Percentiles rank a stretch among this genome's conserved stretches.
Conservation (phyloP, 1,284 basidiomycete species). For the Boletus calvinii region DNA sequence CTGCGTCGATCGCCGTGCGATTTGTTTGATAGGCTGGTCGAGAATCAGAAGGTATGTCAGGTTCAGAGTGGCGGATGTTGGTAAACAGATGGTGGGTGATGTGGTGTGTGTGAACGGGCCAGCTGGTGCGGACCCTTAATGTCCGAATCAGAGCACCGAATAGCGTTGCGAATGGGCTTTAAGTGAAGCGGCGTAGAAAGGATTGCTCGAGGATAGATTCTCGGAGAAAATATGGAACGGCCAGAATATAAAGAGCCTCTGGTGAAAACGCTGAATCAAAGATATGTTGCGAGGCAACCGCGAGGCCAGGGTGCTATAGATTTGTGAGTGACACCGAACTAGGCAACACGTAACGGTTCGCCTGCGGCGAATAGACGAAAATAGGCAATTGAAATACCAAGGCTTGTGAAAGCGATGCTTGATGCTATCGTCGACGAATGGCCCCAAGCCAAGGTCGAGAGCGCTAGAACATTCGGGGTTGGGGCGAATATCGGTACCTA, state of each 20-base stretch:
- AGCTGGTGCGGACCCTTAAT: neutral
- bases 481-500: neutral
- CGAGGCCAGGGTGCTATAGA: neutral
- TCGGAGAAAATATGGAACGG: neutral
- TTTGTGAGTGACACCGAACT: neutral
- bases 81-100: neutral
- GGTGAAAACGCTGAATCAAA: neutral
- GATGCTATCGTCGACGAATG: conserved; percentile 2
- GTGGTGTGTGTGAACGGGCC: neutral
- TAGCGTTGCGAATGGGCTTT: neutral
- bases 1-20: neutral
- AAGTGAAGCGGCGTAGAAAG: neutral
- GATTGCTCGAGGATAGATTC: neutral
- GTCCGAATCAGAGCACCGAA: neutral
- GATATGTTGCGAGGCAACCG: neutral
- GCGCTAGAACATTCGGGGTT: neutral
- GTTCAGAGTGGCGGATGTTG: neutral
- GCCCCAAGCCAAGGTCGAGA: neutral
- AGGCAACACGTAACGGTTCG: neutral
- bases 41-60: neutral
- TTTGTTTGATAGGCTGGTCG: neutral
- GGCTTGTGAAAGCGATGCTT: neutral
- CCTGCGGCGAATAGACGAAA: neutral
- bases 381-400: conserved; percentile 1
- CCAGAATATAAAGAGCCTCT: neutral